Percentiles rank a stretch among this genome's conserved stretches.
phyloP scores from a whole-genome alignment of 1,139 yeast species.

The Dujonia santamariae region DNA sequence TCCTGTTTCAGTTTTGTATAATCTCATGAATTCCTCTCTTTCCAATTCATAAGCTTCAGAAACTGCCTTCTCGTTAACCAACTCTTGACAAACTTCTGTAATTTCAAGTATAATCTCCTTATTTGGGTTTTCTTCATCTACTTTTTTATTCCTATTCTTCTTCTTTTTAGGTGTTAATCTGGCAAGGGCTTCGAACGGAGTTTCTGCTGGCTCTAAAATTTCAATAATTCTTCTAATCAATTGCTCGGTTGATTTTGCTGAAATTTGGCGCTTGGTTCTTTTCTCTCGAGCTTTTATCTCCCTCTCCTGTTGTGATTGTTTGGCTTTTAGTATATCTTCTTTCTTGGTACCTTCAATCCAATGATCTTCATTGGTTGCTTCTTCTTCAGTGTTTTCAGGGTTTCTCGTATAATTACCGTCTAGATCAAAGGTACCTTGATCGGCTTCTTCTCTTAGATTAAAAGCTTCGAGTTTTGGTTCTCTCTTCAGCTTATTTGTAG shows the following conservation, averaged over 20 bases:
- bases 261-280: slow-evolving; percentile 9
- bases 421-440: slow-evolving; percentile 59
- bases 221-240: slow-evolving; percentile 37
- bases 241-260: slow-evolving; percentile 11
- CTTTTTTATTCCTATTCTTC: slow-evolving; percentile 11
- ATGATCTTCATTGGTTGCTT: slow-evolving; percentile 36
- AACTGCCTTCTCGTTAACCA: slow-evolving; percentile 39
- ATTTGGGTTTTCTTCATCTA: slow-evolving; percentile 13
- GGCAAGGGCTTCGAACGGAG: slow-evolving; percentile 60
- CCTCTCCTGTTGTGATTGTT: slow-evolving; percentile 33
- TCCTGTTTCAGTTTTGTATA: slow-evolving; percentile 52
- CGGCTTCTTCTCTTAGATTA: slow-evolving; percentile 53
- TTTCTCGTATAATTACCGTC: slow-evolving; percentile 58
- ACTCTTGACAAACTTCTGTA: slow-evolving; percentile 50
- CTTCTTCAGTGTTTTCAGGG: slow-evolving; percentile 27
- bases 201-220: slow-evolving; percentile 56
- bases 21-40: slow-evolving; percentile 58
- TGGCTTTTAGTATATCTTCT: slow-evolving; percentile 48
- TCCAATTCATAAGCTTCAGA: slow-evolving; percentile 51
- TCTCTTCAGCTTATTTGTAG: slow-evolving; percentile 13
- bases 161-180: slow-evolving; percentile 32
- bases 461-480: slow-evolving; percentile 56
- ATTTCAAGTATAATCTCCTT: slow-evolving; percentile 32
- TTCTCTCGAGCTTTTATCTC: slow-evolving; percentile 13
- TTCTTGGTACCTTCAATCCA: slow-evolving; percentile 46